Evolutionary conservation across 2,329 filamentous ascomycete genomes (phyloP), one percentile per base, ranked within the genome.

Genomic region (Fusarium hainanense): DNA sequence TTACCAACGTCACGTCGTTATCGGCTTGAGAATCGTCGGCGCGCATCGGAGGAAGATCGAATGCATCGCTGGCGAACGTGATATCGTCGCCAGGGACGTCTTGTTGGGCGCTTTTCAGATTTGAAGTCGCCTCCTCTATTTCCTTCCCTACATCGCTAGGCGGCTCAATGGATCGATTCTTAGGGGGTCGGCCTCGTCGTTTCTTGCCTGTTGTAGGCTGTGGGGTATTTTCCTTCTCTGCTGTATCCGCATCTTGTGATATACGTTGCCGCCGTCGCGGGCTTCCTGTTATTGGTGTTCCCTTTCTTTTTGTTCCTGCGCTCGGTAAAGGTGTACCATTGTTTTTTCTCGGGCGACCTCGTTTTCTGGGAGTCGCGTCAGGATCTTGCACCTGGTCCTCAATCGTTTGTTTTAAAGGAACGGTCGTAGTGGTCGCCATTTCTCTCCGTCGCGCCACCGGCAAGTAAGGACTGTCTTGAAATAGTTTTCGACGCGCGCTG

Each of bases 271-370:
- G 77, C 25, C 77, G 76, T 41, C 79, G 74, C 25, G 80, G 75
- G 2, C 76, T 78, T 50, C 77, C 79, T 52, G 73, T 76, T 20
- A 81, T 78, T 6, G 85, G 85, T 3, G 85, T 85, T 13, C 77
- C 82, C 62, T 82, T 81, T 71, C 84, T 84, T 67, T 82, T 85
- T 6, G 76, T 79, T 14, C 78, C 75, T 18, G 78, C 77, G 48
- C 74, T 77, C 2, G 85, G 83, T 66, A 83, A 79, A 4, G 87
- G 87, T 6, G 86, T 89, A 7, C 83, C 85, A 59, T 86, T 85
- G 28, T 82, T 82, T 57, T 82, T 84, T 47, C 84, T 83, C 32
- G 83, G 84, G 16, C 85, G 81, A 8, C 83, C 83, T 57, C 83
- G 80, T 52, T 79, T 77, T 70, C 77, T 81, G 7, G 84, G 84